phyloP scores from a whole-genome alignment of 495 filamentous ascomycete genomes.

The Glarea lozoyensis region DNA sequence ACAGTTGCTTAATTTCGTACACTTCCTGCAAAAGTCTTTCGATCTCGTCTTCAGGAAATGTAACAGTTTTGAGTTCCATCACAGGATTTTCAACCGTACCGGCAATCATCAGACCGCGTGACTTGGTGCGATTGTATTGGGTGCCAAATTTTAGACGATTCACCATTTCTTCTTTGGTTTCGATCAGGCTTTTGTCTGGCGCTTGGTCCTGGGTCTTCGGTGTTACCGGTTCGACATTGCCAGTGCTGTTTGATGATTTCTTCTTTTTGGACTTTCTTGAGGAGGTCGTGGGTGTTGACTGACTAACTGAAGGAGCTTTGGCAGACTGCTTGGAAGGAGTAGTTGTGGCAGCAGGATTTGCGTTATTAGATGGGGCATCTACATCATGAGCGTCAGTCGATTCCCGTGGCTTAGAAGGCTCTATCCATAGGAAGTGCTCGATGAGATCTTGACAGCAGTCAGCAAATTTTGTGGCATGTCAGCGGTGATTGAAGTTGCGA shows the following conservation, averaged over 20 bases:
- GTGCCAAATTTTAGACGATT: conserved; percentile 31
- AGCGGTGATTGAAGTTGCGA: conserved; percentile 3
- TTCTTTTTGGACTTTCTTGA: too few relatives aligned
- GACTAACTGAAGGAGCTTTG: too few relatives aligned
- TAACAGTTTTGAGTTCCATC: conserved; percentile 24
- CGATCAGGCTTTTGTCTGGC: conserved; percentile 31
- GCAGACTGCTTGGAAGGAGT: too few relatives aligned
- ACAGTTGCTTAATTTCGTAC: conserved; percentile 37
- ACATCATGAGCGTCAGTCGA: too few relatives aligned
- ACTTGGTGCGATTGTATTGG: conserved; percentile 25
- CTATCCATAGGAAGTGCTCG: conserved; percentile 36
- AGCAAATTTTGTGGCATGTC: too few relatives aligned
- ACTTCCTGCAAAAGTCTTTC: conserved; percentile 33
- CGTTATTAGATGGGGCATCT: too few relatives aligned
- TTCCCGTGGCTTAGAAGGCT: too few relatives aligned
- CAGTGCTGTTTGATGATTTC: too few relatives aligned
- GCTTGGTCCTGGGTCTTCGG: conserved; percentile 17
- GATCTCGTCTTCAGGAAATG: conserved; percentile 36
- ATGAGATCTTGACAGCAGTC: conserved; percentile 22
- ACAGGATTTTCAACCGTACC: conserved; percentile 31
- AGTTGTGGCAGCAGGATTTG: too few relatives aligned
- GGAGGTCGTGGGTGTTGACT: too few relatives aligned
- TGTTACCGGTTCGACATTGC: too few relatives aligned
- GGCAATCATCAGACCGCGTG: conserved; percentile 27
- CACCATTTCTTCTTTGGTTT: conserved; percentile 31